Base-by-base conservation (phyloP, 2,329 filamentous ascomycete species). In the Diaporthe velutina region DNA sequence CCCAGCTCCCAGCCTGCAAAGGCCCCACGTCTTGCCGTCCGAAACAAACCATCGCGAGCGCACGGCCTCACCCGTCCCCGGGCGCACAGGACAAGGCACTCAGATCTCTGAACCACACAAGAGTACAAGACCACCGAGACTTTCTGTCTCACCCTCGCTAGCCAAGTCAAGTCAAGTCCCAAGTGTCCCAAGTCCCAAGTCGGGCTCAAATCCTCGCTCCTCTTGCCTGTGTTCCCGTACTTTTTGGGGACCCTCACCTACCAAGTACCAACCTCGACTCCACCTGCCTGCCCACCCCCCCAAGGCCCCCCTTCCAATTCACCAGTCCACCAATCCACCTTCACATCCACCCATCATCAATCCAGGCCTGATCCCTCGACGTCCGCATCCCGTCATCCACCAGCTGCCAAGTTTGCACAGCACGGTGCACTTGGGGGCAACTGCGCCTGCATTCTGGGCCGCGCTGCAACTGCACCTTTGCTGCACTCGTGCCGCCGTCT, bases 71-170 rank as follows among this genome's bases (percentile, higher is more conserved):
- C 57, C 45, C 35, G 45, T 19, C 57, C 45, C 45, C 42, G 12
- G 35, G 40, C 28, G 28, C 45, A 50, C 55, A 54, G 50, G 70
- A 55, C 40, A 50, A 54, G 70, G 42, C 70, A 71, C 70, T 52
- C 61, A 38, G 64, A 67, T 67, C 64, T 52, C 45, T 67, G 45
- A 67, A 52, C 64, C 45, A 67, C 38, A 52, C 64, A 67, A 55
- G 60, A 61, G 57, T 33, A 72, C 70, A 71, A 61, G 52, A 52
- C 55, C 55, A 54, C 33, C 70, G 33, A 61, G 70, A 72, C 70
- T 45, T 66, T 60, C 70, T 72, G 70, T 72, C 70, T 72, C 70
- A 72, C 70, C 50, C 57, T 45, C 64, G 64, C 64, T 68, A 68
- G 64, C 64, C 64, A 40, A 54, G 64, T 68, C 64, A 68, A 68